phyloP scores from a whole-genome alignment of 73 alveolate species.

The Symbiodinium natans region DNA sequence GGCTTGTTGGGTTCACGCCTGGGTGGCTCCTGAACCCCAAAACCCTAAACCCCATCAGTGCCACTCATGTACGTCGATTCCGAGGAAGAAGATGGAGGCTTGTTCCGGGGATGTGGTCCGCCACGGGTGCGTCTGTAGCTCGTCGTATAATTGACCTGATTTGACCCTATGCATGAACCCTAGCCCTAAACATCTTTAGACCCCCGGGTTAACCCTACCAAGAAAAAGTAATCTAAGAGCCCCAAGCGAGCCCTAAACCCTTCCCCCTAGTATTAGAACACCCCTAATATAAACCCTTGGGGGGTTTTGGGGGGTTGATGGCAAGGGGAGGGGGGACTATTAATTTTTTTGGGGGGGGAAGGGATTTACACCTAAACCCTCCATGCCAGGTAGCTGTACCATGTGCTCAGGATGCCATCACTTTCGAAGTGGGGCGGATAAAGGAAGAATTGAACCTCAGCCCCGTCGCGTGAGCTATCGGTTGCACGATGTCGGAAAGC shows the following conservation, averaged over 20 bases:
- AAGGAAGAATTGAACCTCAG: constrained; percentile 47
- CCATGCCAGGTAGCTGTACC: constrained; percentile 20
- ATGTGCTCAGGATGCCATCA: constrained; percentile 51
- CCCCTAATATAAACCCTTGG: neutral
- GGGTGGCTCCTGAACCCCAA: no score
- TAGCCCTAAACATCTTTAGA: neutral
- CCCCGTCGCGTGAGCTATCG: no score
- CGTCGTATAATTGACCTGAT: neutral
- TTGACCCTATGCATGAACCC: neutral
- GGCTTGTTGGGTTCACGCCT: no score
- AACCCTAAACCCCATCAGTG: no score
- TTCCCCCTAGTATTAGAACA: neutral
- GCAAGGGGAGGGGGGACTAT: no score
- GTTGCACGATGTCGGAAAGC: no score
- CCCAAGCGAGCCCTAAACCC: neutral
- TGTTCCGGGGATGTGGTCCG: constrained; percentile 10
- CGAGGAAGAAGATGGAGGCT: constrained; percentile 60
- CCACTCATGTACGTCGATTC: constrained; percentile 70
- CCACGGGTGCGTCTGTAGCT: neutral
- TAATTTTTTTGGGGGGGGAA: no score
- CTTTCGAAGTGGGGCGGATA: constrained; percentile 77
- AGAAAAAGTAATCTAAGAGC: no score
- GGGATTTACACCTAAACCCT: no score
- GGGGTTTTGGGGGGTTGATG: no score
- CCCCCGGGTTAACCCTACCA: neutral